A percentile compares a stretch with the other conserved stretches of the same genome.
phyloP scores from a whole-genome alignment of 2,329 filamentous ascomycete genomes.

The Periconia sp. region DNA sequence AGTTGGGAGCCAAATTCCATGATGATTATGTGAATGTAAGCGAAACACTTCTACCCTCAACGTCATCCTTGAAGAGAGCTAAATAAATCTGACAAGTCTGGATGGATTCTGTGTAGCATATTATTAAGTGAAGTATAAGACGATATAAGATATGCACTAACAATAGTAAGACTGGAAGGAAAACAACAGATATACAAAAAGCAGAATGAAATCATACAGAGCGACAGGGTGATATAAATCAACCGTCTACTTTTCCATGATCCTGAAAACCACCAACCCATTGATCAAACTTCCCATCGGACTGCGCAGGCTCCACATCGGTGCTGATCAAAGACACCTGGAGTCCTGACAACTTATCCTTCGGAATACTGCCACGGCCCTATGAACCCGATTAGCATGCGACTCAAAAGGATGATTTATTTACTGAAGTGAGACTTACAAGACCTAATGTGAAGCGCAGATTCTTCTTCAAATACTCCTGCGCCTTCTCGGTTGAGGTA shows the following conservation, averaged over 20 bases:
- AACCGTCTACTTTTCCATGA: constrained; percentile 16
- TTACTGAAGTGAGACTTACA: constrained; percentile 20
- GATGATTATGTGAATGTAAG: no score
- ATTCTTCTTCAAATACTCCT: constrained; percentile 20
- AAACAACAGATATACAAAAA: not conserved
- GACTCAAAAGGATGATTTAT: not conserved
- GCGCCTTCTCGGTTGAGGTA: constrained; percentile 8
- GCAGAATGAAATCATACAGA: not conserved
- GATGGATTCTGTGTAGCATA: no score
- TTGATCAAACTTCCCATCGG: constrained; percentile 22
- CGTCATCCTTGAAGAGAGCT: no score
- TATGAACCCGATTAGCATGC: constrained; percentile 4
- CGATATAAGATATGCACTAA: no score
- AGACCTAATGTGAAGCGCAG: constrained; percentile 16
- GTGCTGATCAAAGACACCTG: constrained; percentile 19
- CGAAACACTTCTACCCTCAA: no score
- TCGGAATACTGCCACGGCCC: constrained; percentile 18
- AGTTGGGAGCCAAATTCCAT: no score
- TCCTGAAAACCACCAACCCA: constrained; percentile 21
- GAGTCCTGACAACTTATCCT: constrained; percentile 13
- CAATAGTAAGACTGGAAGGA: no score
- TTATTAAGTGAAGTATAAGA: no score
- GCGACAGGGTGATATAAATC: not conserved
- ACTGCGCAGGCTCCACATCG: constrained; percentile 18
- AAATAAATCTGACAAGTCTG: no score